phyloP scores from a whole-genome alignment of 2,329 filamentous ascomycete genomes.

The Colletotrichum tamarilloi region DNA sequence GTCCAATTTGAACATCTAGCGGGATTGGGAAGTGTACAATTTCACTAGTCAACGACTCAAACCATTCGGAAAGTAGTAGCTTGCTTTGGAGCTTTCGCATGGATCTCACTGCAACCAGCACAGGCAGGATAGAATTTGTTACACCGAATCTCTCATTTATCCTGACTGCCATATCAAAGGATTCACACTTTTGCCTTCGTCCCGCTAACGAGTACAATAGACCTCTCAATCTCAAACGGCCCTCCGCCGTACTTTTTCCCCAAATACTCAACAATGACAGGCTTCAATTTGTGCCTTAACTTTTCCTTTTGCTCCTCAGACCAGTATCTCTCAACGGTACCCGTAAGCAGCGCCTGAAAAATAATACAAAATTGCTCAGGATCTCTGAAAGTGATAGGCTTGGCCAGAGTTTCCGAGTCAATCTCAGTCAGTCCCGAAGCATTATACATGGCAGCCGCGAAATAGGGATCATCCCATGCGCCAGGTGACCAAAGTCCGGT shows the following conservation, averaged over 20 bases:
- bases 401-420: not conserved
- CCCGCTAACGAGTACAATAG: not conserved
- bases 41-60: no score
- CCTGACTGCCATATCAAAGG: no score
- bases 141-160: no score
- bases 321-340: constrained; percentile 2
- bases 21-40: rapidly evolving
- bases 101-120: no score
- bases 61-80: no score
- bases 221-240: constrained; percentile 1
- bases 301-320: constrained; percentile 12
- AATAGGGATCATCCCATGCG: constrained; percentile 14
- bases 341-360: not conserved
- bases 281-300: not conserved
- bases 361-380: constrained; percentile 1
- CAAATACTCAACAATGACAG: not conserved
- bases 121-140: no score
- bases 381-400: not conserved
- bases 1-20: no score
- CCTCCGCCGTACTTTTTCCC: not conserved
- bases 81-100: no score
- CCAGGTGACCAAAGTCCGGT: constrained; percentile 5
- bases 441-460: constrained; percentile 8
- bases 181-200: not conserved
- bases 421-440: not conserved